Percentiles rank a stretch among this genome's conserved stretches.
Conservation (phyloP, 2,329 filamentous ascomycete species). For the Epicoccum sorghinum region DNA sequence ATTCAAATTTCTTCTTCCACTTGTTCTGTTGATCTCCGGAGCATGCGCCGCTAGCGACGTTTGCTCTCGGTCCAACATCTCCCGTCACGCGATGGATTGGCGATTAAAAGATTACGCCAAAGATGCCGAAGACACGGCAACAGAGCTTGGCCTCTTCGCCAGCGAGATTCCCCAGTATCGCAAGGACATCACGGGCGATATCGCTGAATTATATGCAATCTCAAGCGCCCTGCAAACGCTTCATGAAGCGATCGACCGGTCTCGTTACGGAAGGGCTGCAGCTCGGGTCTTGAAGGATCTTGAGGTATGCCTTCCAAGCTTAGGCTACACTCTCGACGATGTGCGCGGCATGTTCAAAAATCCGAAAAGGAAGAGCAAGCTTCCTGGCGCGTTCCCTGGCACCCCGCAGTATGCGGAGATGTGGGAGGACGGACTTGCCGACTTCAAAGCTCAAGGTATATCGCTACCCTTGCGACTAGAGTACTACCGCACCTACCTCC, state of each 20-base stretch:
- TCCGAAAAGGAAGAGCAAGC: slow-evolving; percentile 35
- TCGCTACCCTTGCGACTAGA: slow-evolving; percentile 56
- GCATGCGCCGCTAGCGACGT: slow-evolving; percentile 23
- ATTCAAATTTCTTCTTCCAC: slow-evolving; percentile 18
- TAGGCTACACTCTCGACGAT: slow-evolving; percentile 59
- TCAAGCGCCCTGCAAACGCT: slow-evolving; percentile 58
- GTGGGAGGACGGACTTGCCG: slow-evolving; percentile 58
- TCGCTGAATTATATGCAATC: slow-evolving; percentile 62
- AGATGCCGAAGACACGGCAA: slow-evolving; percentile 60
- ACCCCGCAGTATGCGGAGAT: slow-evolving; percentile 54
- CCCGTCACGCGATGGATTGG: slow-evolving; percentile 45
- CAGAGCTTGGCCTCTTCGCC: slow-evolving; percentile 57
- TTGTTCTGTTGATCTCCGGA: slow-evolving; percentile 19
- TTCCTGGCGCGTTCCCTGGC: slow-evolving; percentile 45
- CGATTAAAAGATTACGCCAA: slow-evolving; percentile 50
- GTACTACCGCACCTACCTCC: slow-evolving; percentile 58
- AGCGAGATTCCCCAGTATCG: slow-evolving; percentile 57
- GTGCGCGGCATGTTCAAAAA: slow-evolving; percentile 52
- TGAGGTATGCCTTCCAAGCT: slow-evolving; percentile 55
- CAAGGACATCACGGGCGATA: slow-evolving; percentile 59
- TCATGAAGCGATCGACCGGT: slow-evolving; percentile 51
- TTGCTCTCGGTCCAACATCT: slow-evolving; percentile 28
- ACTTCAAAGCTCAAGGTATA: slow-evolving; percentile 55
- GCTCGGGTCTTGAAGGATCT: slow-evolving; percentile 55
- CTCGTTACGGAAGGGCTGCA: slow-evolving; percentile 45